phyloP scores from a whole-genome alignment of 2,329 filamentous ascomycete genomes.

The Penicillium verrucosum region DNA sequence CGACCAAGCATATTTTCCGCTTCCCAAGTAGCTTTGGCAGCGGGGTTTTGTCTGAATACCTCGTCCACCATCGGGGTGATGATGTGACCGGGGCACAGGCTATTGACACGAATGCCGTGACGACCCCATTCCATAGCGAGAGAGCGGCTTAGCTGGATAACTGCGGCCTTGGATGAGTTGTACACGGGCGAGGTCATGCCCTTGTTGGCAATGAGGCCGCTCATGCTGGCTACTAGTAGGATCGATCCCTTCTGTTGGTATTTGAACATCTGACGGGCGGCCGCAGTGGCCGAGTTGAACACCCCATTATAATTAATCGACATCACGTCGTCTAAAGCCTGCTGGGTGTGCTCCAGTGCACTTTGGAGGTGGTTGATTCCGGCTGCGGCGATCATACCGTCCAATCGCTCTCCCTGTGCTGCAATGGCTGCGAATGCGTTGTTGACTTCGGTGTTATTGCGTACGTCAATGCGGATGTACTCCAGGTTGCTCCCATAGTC shows the following conservation, averaged over 20 bases:
- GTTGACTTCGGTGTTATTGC: constrained; percentile 38
- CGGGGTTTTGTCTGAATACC: constrained; percentile 72
- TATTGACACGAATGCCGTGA: constrained; percentile 53
- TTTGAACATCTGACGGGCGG: constrained; percentile 49
- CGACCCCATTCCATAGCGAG: constrained; percentile 54
- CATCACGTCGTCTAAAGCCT: constrained; percentile 45
- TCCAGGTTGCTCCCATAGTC: constrained; percentile 42
- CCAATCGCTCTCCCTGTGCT: constrained; percentile 34
- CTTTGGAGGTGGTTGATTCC: constrained; percentile 44
- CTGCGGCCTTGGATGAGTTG: constrained; percentile 55
- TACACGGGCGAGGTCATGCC: constrained; percentile 46
- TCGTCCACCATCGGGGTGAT: constrained; percentile 73
- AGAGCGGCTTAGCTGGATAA: constrained; percentile 51
- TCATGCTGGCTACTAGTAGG: constrained; percentile 52
- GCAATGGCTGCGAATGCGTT: constrained; percentile 37
- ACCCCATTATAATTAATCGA: constrained; percentile 51
- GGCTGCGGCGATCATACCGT: constrained; percentile 44
- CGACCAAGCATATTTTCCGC: constrained; percentile 52
- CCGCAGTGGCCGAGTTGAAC: constrained; percentile 48
- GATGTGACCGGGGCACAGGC: constrained; percentile 54
- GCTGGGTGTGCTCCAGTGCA: constrained; percentile 41
- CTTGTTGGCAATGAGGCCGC: constrained; percentile 50
- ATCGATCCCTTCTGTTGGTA: constrained; percentile 50
- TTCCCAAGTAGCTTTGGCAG: constrained; percentile 48
- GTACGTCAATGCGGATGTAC: constrained; percentile 49